Evolutionary conservation across 2,329 filamentous ascomycete species (phyloP), one percentile per base, ranked within the genome.

Genomic region (Alternaria consortialis): DNA sequence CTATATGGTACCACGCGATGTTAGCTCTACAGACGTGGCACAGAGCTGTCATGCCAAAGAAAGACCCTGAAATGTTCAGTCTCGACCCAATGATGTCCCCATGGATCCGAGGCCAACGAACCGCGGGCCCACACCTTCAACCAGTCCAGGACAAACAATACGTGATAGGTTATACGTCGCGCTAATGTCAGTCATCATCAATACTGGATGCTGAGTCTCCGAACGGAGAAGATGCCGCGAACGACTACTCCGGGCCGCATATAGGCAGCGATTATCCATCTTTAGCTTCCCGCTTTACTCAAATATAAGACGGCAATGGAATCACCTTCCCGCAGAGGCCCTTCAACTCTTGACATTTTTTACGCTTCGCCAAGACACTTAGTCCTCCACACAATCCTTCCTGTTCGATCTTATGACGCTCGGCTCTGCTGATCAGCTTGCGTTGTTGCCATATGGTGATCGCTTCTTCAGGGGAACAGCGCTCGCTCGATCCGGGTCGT

Each of bases 321-420:
- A 25, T 23, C n/a, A 12, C 32, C 32, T 32, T 37, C 31, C 31
- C 46, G 46, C 46, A 50, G 32, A 37, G 20, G 46, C 20, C 31
- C 32, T 7, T 36, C 20, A 37, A 36, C 31, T 36, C 32, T 25
- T 50, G 20, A 50, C 23, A 1, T 8, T 27, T 29, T 50, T 34
- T 6, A 23, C 23, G 7, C 9, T 47, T 29, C 34, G 20, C 20
- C 13, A 36, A 50, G 32, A 27, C 31, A 5, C 5, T 37, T 15
- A 9, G 3, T 23, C 46, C 20, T 50, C 5, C 7, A 50, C 31
- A 36, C 15, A 12, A 36, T 8, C 51, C 55, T 52, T 31, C 39
- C 58, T 29, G 3, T 57, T 67, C 56, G 5, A 71, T 42, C 20
- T 15, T 25, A 42, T 72, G 69, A 60, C 56, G 46, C 65, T 62